Evolutionary conservation across 495 filamentous ascomycete genomes (phyloP).

Genomic region (Aspergillus affinis): DNA sequence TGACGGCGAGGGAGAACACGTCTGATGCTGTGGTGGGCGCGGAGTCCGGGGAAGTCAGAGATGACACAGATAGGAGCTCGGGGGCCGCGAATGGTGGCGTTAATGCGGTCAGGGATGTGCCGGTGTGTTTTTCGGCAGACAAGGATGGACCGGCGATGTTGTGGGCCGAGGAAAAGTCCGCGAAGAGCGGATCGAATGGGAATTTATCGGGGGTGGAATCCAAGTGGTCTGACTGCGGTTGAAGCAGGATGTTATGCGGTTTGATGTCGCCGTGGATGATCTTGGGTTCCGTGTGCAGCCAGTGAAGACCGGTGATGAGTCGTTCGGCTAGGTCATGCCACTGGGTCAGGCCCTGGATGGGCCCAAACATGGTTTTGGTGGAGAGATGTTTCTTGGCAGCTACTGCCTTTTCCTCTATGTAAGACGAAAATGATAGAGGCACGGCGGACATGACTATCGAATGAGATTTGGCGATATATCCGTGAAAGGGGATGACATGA

Average conservation of each 20-base stretch:
- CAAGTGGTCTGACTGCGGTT: constrained; percentile 16
- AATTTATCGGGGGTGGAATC: constrained; percentile 17
- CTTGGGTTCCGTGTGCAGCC: constrained; percentile 44
- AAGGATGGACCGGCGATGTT: constrained; percentile 20
- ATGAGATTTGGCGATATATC: constrained; percentile 46
- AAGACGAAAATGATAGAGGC: constrained; percentile 49
- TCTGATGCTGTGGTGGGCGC: constrained; percentile 43
- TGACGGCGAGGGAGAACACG: constrained; percentile 57
- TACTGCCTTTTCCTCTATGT: constrained; percentile 41
- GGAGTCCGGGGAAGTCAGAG: constrained; percentile 28
- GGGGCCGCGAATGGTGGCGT: constrained; percentile 62
- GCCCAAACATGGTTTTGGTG: constrained; percentile 52
- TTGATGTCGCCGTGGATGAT: constrained; percentile 61
- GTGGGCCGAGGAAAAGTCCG: constrained; percentile 62
- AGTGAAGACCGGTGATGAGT: constrained; percentile 50
- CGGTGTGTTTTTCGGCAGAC: constrained; percentile 15
- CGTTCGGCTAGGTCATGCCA: constrained; percentile 49
- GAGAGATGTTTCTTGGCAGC: constrained; percentile 32
- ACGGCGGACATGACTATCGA: constrained; percentile 56
- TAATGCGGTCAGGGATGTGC: constrained; percentile 44
- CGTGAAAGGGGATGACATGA: constrained; percentile 56
- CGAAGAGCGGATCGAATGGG: constrained; percentile 48
- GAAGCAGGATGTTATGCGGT: constrained; percentile 53
- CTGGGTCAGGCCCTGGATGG: constrained; percentile 40
- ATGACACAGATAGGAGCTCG: constrained; percentile 46